A percentile compares a stretch with the other conserved stretches of the same genome.
phyloP scores from a whole-genome alignment of 2,329 filamentous ascomycete species.

The Thielaviopsis musarum region DNA sequence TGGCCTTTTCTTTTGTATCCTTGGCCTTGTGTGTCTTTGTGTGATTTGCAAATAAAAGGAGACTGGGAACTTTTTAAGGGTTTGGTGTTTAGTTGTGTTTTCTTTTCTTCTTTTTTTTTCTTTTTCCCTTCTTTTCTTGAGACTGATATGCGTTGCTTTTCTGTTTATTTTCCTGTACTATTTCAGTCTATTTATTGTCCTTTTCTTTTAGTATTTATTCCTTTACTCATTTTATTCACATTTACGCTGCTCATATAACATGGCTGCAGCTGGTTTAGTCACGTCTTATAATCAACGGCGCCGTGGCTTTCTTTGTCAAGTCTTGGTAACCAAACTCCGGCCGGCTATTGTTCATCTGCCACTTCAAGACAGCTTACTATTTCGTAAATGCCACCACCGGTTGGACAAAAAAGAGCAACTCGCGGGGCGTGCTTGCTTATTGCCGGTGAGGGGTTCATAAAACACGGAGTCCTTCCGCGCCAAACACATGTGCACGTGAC shows the following conservation, averaged over 20 bases:
- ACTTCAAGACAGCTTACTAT: too few relatives aligned
- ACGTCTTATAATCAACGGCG: too few relatives aligned
- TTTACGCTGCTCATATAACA: background rate
- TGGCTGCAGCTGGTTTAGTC: background rate
- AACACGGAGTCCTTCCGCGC: constrained; percentile 43
- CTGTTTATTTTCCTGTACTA: background rate
- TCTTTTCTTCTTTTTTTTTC: background rate
- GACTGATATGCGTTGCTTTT: background rate
- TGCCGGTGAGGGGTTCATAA: background rate
- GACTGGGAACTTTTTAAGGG: too few relatives aligned
- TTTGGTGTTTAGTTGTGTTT: constrained; percentile 1
- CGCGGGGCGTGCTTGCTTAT: too few relatives aligned
- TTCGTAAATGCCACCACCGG: too few relatives aligned
- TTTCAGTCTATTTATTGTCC: background rate
- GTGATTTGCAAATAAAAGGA: too few relatives aligned
- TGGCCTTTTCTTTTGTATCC: background rate
- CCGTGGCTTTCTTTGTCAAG: background rate
- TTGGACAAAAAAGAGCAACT: too few relatives aligned
- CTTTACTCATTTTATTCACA: background rate
- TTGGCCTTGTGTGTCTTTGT: too few relatives aligned
- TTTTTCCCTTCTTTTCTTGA: background rate
- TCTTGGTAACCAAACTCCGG: background rate
- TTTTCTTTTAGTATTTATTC: background rate
- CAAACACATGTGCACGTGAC: constrained; percentile 58
- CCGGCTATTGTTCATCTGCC: background rate